Evolutionary conservation across 495 filamentous ascomycete species (phyloP), one percentile per base, ranked within the genome.

Genomic region (Daldinia vernicosa): DNA sequence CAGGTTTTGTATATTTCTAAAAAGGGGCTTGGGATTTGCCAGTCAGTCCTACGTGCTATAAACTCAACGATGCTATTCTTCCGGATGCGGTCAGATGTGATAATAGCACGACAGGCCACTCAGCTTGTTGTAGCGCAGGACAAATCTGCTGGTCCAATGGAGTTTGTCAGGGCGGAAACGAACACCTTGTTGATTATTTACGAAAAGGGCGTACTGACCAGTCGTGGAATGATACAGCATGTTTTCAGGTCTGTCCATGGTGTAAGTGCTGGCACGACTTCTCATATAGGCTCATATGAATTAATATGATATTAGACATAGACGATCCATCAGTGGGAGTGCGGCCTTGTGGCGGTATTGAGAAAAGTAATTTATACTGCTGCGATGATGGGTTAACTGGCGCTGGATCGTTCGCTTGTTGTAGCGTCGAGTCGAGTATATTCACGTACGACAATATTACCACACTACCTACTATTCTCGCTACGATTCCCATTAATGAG

Each of bases 121-220:
- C 67, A 17, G 33, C 60, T 43, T 69, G 67, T 15, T 69, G 67
- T 30, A 32, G 1, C 4, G 6, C 35, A n/a, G 61, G 61, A 30
- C 15, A 61, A 4, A 39, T 60, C 15, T 69, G 67, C 15, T 69
- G 61, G 61, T 70, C 67, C 4, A 70, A 70, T 17, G 61, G 67
- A 40, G 50, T 70, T 24, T 65, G 67, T 35, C 37, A 60, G 0
- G 61, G 50, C 27, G 8, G 4, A 15, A 65, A 27, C 19, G 0
- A 28, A 5, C 33, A 30, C 37, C 11, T 51, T 26, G 28, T 60
- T 0, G 56, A 60, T 54, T 70, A 39, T 45, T 17, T 65, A 43
- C 55, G 67, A 9, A 28, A 50, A 37, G 67, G 67, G 7, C 64
- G 67, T 55, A 70, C 67, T 1, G 55, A 70, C 37, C 17, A 60